phyloP scores from a whole-genome alignment of 1,284 basidiomycete species.

The Meripilus lineatus region DNA sequence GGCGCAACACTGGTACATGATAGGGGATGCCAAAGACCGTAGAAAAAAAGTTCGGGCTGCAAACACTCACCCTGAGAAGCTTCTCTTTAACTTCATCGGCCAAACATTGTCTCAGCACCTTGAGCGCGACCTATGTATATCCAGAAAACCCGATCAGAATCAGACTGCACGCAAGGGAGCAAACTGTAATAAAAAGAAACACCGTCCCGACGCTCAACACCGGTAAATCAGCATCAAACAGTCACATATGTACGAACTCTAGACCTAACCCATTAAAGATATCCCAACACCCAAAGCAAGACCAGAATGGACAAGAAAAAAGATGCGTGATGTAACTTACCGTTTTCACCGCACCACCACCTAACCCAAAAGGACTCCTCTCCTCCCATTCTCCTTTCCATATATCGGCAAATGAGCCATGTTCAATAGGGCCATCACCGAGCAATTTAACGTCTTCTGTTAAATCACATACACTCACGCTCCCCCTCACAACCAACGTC shows the following conservation, averaged over 20 bases:
- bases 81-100: constrained; percentile 45
- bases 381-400: constrained; percentile 54
- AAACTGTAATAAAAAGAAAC: no score
- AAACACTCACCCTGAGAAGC: constrained; percentile 41
- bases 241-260: no score
- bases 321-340: no score
- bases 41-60: no score
- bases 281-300: no score
- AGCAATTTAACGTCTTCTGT: constrained; percentile 44
- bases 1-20: neutral
- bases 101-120: constrained; percentile 51
- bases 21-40: no score
- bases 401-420: constrained; percentile 54
- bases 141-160: no score
- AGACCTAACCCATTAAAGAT: no score
- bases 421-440: constrained; percentile 36
- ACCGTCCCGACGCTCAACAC: no score
- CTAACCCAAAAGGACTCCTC: constrained; percentile 20
- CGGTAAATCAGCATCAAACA: no score
- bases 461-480: constrained; percentile 43
- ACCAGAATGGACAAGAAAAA: no score
- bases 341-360: constrained; percentile 11
- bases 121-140: constrained; percentile 51
- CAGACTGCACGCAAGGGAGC: no score
- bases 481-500: constrained; percentile 45